phyloP scores from a whole-genome alignment of 2,329 filamentous ascomycete species.

The Claviceps africana region DNA sequence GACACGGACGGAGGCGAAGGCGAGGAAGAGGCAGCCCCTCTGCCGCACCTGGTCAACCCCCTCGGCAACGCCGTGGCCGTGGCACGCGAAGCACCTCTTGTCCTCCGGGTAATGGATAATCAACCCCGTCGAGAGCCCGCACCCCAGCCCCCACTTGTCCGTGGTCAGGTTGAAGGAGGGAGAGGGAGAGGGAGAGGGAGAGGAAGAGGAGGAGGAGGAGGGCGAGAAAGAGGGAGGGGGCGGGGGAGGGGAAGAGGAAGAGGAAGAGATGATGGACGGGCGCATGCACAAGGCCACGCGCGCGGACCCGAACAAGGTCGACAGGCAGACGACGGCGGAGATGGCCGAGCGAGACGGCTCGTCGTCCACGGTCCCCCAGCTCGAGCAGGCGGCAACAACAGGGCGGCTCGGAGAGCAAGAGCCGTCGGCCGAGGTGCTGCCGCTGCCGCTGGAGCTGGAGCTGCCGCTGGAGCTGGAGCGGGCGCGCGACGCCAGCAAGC shows the following conservation, averaged over 20 bases:
- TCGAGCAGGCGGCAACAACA: not conserved
- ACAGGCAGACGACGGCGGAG: not conserved
- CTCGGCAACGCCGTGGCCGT: conserved; percentile 25
- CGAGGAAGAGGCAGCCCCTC: conserved; percentile 12
- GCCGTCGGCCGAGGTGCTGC: not conserved
- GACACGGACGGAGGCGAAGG: conserved; percentile 3
- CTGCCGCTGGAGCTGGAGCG: not conserved
- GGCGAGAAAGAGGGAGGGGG: too few relatives aligned
- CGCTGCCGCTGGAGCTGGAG: too few relatives aligned
- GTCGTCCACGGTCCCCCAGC: too few relatives aligned
- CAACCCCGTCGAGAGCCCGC: conserved; percentile 14
- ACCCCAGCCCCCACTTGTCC: not conserved
- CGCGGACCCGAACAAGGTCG: not conserved
- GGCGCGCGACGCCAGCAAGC: conserved; percentile 1
- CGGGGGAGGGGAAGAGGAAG: too few relatives aligned
- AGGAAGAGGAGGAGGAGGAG: not conserved
- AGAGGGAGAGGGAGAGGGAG: not conserved
- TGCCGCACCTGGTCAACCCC: conserved; percentile 12
- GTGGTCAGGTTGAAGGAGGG: not conserved
- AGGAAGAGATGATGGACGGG: not conserved
- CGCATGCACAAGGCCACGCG: not conserved
- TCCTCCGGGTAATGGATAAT: conserved; percentile 36
- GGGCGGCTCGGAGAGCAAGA: not conserved
- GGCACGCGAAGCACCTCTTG: conserved; percentile 42
- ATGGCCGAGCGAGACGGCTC: too few relatives aligned